Base-by-base conservation (phyloP, 495 filamentous ascomycete genomes). In the Chaetomium cochliodes region DNA sequence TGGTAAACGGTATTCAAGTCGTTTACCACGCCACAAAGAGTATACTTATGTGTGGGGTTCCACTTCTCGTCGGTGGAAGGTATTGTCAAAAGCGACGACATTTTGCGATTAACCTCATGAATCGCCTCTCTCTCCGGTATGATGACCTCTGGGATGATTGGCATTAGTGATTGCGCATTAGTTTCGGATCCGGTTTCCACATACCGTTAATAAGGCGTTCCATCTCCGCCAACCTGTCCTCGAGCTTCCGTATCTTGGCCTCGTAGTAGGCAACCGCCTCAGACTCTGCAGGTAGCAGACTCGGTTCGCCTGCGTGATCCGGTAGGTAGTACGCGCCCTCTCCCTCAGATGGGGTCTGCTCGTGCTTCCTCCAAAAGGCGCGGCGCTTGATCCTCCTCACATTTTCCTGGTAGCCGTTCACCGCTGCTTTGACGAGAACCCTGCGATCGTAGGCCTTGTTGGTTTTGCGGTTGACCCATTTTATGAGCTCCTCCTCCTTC, bases 281-380 rank as follows among this genome's bases (percentile, higher is more conserved):
- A 25, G 66, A 69, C 54, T 78, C 73, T 3, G 70, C 66, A 74
- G 70, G 80, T 73, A 58, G 76, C 72, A 65, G 75, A 53, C 60
- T 78, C 74, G 81, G 77, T 56, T 83, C 75, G 6, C 69, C 70
- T 28, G 78, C 73, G 42, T 82, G 76, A n/a, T 80, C 69, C 4
- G 81, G 75, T n/a, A 82, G 78, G 62, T 85, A 88, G 64, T 83
- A 85, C 15, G 68, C 56, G 26, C 59, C 65, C 82, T 80, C 51
- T 71, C 73, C 54, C 73, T 75, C 73, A 49, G 83, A 75, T 33
- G 74, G 65, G 4, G 80, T 78, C 63, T 78, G 78, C 65, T 83
- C 73, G 65, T 85, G 86, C 51, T 81, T 63, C 39, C 77, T 69
- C 67, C 73, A 77, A 18, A 28, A 58, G 22, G 70, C 73, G 2